Evolutionary conservation across 202 grass and related monocot genomes (phyloP), one percentile per base, ranked within the genome.

Genomic region (Schoenoplectus triqueter): DNA sequence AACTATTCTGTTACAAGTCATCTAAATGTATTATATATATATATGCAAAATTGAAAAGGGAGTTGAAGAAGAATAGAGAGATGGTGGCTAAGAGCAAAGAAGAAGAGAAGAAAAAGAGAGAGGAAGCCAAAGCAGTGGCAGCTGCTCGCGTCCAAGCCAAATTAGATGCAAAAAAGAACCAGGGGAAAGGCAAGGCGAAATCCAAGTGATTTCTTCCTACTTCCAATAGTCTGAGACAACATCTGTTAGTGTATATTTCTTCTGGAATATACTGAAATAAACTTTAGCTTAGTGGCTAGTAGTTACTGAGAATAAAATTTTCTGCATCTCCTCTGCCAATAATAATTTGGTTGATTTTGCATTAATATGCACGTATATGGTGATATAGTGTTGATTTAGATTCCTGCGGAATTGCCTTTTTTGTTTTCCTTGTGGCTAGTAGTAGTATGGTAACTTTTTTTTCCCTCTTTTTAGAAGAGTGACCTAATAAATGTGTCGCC

Each of bases 41-140:
- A 4, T 59, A 31, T 31, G 54, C 20, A 74, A 87, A 55, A 69
- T 54, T 64, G 49, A 65, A 77, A 41, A 69, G 93, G 83, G 96
- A 98, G 79, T 81, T 98, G 41, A 98, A 95, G 75, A 95, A 87
- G 84, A 90, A 95, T 75, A 87, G 93, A 63, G 96, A 95, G 81
- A 81, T 92, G 7, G 80, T 87, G 66, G 96, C 90, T 55, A 88
- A 91, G 54, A 85, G 80, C 74, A 98, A 98, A 82, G 96, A 98
- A 65, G 96, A 95, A 87, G 95, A 94, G 74, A 98, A 95, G 80
- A 98, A 86, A 87, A 98, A 92, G 87, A 90, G 95, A 83, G 95
- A 94, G 82, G 95, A 98, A 79, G 95, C 95, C 11, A 98, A 95
- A 78, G 93, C 95, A 0, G 84, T 93, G 0, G 93, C 95, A 1